Conservation (phyloP, 129 eudicot species). For the Dittrichia graveolens region DNA sequence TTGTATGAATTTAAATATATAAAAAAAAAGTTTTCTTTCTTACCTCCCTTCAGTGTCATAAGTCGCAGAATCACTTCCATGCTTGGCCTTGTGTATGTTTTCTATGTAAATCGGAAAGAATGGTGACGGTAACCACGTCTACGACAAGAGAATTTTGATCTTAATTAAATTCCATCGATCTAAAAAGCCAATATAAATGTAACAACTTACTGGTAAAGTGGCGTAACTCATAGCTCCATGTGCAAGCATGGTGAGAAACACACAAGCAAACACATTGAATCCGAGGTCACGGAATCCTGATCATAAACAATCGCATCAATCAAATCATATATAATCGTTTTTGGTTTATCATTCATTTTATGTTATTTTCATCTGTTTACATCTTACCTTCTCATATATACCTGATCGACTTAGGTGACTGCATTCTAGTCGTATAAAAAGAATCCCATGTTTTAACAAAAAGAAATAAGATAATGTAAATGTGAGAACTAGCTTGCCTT, state of each 20-base stretch:
- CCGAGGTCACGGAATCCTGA: constrained; percentile 61
- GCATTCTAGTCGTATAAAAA: too few species aligned
- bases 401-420: too few species aligned
- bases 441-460: too few species aligned
- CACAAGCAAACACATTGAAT: constrained; percentile 45
- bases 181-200: too few species aligned
- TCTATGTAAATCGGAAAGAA: constrained; percentile 54
- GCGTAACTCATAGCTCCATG: constrained; percentile 55
- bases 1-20: background rate
- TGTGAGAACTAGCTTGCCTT: constrained; percentile 14
- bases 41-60: constrained; percentile 79
- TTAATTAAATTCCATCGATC: too few species aligned
- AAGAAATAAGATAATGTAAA: too few species aligned
- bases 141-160: background rate
- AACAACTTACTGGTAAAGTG: constrained; percentile 50
- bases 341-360: background rate
- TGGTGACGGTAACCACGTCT: constrained; percentile 70
- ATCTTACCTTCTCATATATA: background rate
- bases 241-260: constrained; percentile 34
- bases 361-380: background rate
- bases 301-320: background rate
- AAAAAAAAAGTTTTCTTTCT: background rate
- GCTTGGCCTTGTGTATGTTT: constrained; percentile 64
- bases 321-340: background rate
- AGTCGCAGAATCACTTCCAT: constrained; percentile 65